phyloP scores from a whole-genome alignment of 2,329 filamentous ascomycete species.

The Aspergillus spinulosporus region DNA sequence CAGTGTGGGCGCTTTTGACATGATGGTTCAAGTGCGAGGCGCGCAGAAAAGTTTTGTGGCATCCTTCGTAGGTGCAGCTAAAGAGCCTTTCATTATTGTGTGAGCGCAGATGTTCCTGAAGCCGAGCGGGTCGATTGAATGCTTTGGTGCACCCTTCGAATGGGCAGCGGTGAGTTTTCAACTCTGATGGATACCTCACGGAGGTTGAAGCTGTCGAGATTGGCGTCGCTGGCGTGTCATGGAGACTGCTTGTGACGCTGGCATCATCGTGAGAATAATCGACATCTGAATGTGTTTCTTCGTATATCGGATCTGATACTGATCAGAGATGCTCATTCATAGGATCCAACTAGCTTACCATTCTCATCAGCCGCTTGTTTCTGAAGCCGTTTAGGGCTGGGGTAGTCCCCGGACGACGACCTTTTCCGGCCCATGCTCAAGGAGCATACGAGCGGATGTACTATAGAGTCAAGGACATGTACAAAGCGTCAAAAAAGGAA shows the following conservation, averaged over 20 bases:
- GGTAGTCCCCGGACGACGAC: slow-evolving; percentile 30
- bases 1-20: slow-evolving; percentile 75
- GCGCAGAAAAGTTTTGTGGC: slow-evolving; percentile 81
- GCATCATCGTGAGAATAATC: slow-evolving; percentile 33
- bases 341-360: slow-evolving; percentile 28
- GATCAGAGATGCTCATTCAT: slow-evolving; percentile 1
- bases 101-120: slow-evolving; percentile 76
- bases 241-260: slow-evolving; percentile 32
- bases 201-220: slow-evolving; percentile 52
- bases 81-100: slow-evolving; percentile 85
- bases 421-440: slow-evolving; percentile 39
- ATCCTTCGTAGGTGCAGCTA: slow-evolving; percentile 67
- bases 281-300: slow-evolving; percentile 37
- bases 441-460: slow-evolving; percentile 6
- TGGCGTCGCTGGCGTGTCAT: slow-evolving; percentile 54
- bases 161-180: slow-evolving; percentile 76
- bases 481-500: background rate
- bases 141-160: slow-evolving; percentile 73
- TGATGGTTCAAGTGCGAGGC: slow-evolving; percentile 85
- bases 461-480: background rate
- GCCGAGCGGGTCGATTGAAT: slow-evolving; percentile 81
- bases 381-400: slow-evolving; percentile 34
- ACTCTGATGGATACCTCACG: slow-evolving; percentile 60
- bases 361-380: slow-evolving; percentile 30
- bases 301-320: slow-evolving; percentile 34